Evolutionary conservation across 768 basidiomycete genomes (phyloP).

Genomic region (Kwoniella heveanensis): DNA sequence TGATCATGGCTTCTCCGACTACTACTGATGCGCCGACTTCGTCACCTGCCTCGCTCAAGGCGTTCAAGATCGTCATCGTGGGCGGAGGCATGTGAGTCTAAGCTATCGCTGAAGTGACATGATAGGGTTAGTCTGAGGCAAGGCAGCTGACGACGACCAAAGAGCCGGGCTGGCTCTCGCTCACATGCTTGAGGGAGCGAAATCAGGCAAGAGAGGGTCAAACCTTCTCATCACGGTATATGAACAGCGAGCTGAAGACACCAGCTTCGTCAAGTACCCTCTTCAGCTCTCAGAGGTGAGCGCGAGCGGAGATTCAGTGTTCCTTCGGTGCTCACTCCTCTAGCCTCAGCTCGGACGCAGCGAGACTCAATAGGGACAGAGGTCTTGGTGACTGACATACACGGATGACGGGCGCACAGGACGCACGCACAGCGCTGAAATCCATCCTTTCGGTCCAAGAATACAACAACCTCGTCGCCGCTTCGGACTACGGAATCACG

Average conservation of each 20-base stretch:
- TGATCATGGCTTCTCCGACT: not conserved
- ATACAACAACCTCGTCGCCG: not conserved
- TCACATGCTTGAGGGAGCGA: conserved; percentile 16
- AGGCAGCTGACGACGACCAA: not conserved
- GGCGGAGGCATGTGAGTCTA: conserved; percentile 26
- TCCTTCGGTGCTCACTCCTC: not conserved
- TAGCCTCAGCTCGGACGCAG: no score
- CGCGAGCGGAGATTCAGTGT: not conserved
- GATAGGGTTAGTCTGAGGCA: no score
- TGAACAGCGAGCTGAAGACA: conserved; percentile 8
- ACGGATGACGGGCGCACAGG: no score
- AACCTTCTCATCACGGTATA: conserved; percentile 14
- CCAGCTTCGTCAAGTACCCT: conserved; percentile 12
- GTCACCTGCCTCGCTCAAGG: not conserved
- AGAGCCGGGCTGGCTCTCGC: conserved; percentile 21
- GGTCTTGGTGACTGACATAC: no score
- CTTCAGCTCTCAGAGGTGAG: conserved; percentile 14
- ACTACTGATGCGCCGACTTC: not conserved
- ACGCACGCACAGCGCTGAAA: conserved; percentile 19
- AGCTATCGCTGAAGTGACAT: no score
- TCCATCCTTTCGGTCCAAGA: conserved; percentile 6
- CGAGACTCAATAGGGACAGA: no score
- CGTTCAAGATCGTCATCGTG: conserved; percentile 21
- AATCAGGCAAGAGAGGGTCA: conserved; percentile 1
- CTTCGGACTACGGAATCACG: conserved; percentile 11